Evolutionary conservation across 2,329 filamentous ascomycete species (phyloP).

Genomic region (Hirsutella rhossiliensis): DNA sequence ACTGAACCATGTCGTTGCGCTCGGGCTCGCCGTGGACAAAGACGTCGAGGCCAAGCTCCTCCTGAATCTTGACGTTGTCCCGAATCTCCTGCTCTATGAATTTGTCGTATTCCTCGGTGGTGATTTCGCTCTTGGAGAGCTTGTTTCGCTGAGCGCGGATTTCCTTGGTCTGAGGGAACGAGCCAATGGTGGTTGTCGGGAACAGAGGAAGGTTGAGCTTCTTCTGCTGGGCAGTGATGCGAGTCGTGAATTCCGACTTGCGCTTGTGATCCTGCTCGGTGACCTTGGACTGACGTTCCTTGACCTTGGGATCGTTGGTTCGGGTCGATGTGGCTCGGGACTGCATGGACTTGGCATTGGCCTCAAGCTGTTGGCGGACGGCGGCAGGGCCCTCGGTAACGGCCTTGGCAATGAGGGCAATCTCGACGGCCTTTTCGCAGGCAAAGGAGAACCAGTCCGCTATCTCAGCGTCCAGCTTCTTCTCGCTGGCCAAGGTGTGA

Average conservation of each 20-base stretch:
- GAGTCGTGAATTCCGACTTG: slow-evolving; percentile 74
- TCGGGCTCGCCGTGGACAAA: slow-evolving; percentile 98
- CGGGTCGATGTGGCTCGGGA: slow-evolving; percentile 82
- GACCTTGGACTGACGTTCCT: slow-evolving; percentile 88
- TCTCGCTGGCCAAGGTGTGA: slow-evolving; percentile 96
- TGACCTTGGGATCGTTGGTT: slow-evolving; percentile 95
- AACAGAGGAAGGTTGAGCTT: slow-evolving; percentile 90
- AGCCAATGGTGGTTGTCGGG: slow-evolving; percentile 98
- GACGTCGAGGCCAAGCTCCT: slow-evolving; percentile 94
- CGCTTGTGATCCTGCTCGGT: slow-evolving; percentile 79
- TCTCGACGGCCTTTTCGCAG: slow-evolving; percentile 82
- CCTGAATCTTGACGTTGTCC: slow-evolving; percentile 90
- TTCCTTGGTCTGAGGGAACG: slow-evolving; percentile 98
- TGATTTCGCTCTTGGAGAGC: slow-evolving; percentile 98
- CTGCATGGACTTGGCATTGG: slow-evolving; percentile 90
- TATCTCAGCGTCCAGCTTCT: slow-evolving; percentile 91
- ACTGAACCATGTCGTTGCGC: slow-evolving; percentile 99
- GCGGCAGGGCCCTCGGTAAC: slow-evolving; percentile 84
- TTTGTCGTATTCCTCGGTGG: slow-evolving; percentile 82
- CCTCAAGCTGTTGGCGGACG: slow-evolving; percentile 81
- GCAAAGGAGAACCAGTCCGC: slow-evolving; percentile 99
- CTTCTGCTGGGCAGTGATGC: slow-evolving; percentile 81
- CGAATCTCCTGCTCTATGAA: slow-evolving; percentile 99
- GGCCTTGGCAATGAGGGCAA: slow-evolving; percentile 91
- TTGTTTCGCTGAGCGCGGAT: slow-evolving; percentile 95